Conservation (phyloP, 176 grass and related monocot species). For the Oryza coarctata region DNA sequence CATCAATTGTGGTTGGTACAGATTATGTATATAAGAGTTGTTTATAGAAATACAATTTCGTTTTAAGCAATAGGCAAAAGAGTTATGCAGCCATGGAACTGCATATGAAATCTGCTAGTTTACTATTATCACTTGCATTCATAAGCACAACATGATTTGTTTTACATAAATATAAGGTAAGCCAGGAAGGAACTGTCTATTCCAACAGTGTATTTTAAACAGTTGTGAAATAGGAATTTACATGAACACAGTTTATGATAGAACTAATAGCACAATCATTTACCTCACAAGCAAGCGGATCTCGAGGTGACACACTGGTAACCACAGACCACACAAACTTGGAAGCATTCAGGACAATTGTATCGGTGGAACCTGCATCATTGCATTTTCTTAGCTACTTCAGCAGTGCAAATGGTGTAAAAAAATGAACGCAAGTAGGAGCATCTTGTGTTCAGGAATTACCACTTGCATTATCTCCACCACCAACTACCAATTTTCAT, state of each 20-base stretch:
- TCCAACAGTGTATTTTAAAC: not conserved
- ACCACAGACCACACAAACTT: conserved; percentile 89
- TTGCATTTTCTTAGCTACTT: conserved; percentile 31
- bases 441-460: conserved; percentile 30
- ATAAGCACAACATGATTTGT: conserved; percentile 2
- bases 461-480: conserved; percentile 97
- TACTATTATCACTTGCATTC: not conserved
- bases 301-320: conserved; percentile 60
- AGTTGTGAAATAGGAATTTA: not conserved
- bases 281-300: conserved; percentile 96
- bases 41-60: not conserved
- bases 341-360: conserved; percentile 74
- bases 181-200: not conserved
- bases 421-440: conserved; percentile 7
- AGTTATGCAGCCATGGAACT: not conserved
- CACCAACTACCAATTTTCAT: conserved; percentile 96
- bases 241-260: not conserved
- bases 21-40: not conserved
- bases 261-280: conserved; percentile 21
- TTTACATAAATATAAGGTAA: not conserved
- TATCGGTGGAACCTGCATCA: conserved; percentile 72
- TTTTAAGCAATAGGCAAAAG: not conserved
- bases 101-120: not conserved
- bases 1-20: not conserved
- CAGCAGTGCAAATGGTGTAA: conserved; percentile 9